These are phyloP conservation scores for Candida labiduridarum DNA, from an alignment of 1,139 yeast genomes.

Conservation along the genomic window DNA sequence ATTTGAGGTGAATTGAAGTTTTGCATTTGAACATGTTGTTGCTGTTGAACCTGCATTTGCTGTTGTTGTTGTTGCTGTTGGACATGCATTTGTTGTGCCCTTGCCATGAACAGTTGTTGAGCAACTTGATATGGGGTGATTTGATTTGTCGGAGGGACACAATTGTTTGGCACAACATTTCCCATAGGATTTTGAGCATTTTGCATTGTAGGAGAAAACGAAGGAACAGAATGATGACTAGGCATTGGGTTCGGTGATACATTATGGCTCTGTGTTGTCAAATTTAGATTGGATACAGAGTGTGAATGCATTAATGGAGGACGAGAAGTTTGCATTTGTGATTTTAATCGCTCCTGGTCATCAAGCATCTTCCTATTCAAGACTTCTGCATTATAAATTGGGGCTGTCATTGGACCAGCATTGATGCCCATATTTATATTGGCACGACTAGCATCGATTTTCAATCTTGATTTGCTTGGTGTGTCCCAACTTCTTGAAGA, in stretches of 20 bases:
- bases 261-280: background rate
- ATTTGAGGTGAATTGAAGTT: constrained; percentile 1
- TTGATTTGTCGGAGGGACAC: background rate
- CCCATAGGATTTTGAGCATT: background rate
- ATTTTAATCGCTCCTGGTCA: constrained; percentile 10
- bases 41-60: constrained; percentile 12
- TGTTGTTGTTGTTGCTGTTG: constrained; percentile 10
- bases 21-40: constrained; percentile 6
- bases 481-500: constrained; percentile 15
- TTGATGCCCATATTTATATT: constrained; percentile 9
- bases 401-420: constrained; percentile 42
- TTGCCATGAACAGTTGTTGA: constrained; percentile 10
- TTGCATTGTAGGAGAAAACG: background rate
- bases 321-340: constrained; percentile 9
- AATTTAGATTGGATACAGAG: constrained; percentile 9
- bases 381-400: constrained; percentile 30
- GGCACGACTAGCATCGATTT: constrained; percentile 16
- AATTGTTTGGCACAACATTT: background rate
- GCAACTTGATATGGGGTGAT: constrained; percentile 9
- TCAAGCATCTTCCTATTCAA: constrained; percentile 9
- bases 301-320: constrained; percentile 14
- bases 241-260: background rate
- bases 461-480: constrained; percentile 14
- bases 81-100: constrained; percentile 10
- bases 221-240: background rate